Base-by-base conservation (phyloP, 352 stramenopile species). In the Phytophthora pini region DNA sequence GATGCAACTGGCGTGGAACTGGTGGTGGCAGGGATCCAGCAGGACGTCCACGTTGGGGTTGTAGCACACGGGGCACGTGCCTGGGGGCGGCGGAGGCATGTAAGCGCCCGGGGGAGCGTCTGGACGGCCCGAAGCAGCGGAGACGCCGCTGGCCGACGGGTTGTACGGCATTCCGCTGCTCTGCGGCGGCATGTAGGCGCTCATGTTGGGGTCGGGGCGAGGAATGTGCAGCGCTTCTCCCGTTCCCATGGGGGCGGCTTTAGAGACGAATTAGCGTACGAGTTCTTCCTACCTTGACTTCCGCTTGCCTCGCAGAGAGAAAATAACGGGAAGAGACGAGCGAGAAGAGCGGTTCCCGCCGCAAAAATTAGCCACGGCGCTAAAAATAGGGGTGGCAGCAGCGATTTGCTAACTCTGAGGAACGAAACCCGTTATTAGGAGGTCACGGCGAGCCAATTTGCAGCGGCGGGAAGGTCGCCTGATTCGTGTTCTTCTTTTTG, bases 1-100 rank as follows among this genome's bases (percentile, higher is more conserved):
- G 65, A 94, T 86, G 54, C 87, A 95, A 38, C 78, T 62, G 45
- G 76, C 76, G 68, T 95, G 87, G 71, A 94, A 93, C 57, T 91
- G 80, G 69, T 95, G 87, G 52, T 77, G 83, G 29, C 87, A 95
- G 10, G 79, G 70, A 59, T 87, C 79, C n/a, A 87, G 58, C 13
- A 87, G 41, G 43, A 85, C 58, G 46, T 87, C 70, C 40, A 72
- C 69, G 39, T 77, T 65, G 15, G 70, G 57, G 40, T 68, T 75
- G 51, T 74, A 81, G 60, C 76, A 84, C 34, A 80, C 40, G 3
- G 75, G 62, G n/a, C 74, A 82, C 31, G 66, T 68, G 13, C 70
- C 63, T 6, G 58, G 60, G 8, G 65, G 39, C 22, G 48, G 41
- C 9, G 64, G 52, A 17, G 52, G 41, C 52, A 70, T 62, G 32